These are phyloP conservation scores for Blumeriella jaapii DNA, from an alignment of 2,329 filamentous ascomycete genomes.

Conservation along the genomic window DNA sequence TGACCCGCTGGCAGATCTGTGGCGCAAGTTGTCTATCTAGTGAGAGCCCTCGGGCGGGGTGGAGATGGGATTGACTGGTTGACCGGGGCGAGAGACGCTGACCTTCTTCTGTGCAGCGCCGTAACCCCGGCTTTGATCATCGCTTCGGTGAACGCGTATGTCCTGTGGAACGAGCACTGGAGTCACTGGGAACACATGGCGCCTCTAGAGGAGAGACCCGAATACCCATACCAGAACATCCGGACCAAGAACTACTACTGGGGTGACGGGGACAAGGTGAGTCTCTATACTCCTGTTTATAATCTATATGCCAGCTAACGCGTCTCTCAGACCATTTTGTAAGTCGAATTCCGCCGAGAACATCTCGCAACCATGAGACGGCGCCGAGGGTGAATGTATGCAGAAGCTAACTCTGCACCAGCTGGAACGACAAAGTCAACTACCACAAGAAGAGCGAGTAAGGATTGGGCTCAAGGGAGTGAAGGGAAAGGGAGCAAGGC, in stretches of 20 bases:
- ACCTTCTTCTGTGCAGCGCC: constrained; percentile 41
- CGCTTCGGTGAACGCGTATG: constrained; percentile 71
- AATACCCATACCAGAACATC: constrained; percentile 98
- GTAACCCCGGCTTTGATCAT: constrained; percentile 63
- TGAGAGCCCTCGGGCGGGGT: constrained; percentile 38
- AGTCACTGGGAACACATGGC: constrained; percentile 82
- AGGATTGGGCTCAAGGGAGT: not conserved
- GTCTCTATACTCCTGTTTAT: constrained; percentile 21
- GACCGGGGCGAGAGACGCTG: constrained; percentile 10
- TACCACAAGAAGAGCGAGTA: constrained; percentile 59
- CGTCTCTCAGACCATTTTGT: constrained; percentile 49
- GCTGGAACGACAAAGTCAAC: constrained; percentile 94
- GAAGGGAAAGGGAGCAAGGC: not conserved
- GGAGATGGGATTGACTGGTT: constrained; percentile 1
- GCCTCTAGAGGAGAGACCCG: constrained; percentile 77
- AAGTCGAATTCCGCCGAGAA: constrained; percentile 29
- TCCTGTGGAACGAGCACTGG: constrained; percentile 93
- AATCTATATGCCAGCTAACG: constrained; percentile 9
- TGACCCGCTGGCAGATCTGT: constrained; percentile 56
- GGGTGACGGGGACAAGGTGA: constrained; percentile 91
- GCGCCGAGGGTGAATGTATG: not conserved
- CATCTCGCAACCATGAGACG: not conserved
- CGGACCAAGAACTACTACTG: constrained; percentile 91
- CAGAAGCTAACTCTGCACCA: constrained; percentile 28
- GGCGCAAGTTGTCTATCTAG: constrained; percentile 94